Evolutionary conservation across 768 basidiomycete species (phyloP), one percentile per base, ranked within the genome.

Genomic region (Suillus bovinus): DNA sequence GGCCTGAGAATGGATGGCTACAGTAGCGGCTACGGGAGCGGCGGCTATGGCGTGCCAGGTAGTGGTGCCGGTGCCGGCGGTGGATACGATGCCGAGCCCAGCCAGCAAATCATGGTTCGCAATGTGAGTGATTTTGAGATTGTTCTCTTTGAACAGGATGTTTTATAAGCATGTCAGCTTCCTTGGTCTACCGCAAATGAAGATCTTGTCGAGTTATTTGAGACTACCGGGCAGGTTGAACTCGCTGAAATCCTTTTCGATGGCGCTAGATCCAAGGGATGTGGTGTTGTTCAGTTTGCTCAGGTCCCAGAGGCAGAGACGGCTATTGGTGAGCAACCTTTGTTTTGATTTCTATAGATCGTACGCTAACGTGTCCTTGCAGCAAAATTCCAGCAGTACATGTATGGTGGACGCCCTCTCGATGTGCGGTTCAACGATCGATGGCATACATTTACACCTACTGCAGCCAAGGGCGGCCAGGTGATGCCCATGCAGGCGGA

Each of bases 141-240:
- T 29, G 33, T 29, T 36, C n/a, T 55, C 31, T 39, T 29, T 14
- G 24, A 14, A 41, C 39, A 34, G 57, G 27, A 60, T 20, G 11
- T 39, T 53, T 41, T 52, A 62, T 17, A 53, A 61, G 24, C 14
- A 38, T 27, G 58, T 10, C 66, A 99, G 96, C 78, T 99, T 20
- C 96, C 96, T 1, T 99, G 96, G 96, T 98, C 96, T 11, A 99
- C 96, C 50, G 95, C 96, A 8, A 98, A 99, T 73, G 96, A 99
- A 73, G 96, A 99, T 73, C 79, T 99, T 49, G 96, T 99, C 24
- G 96, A 99, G 77, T 77, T 99, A 22, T 99, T 99, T 69, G 96
- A 98, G 80, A 99, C 96, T 38, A 97, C 96, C 0, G 96, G 96
- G 11, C 90, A 90, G 67, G 96, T 99, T 39, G 91, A 95, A 70